phyloP scores from a whole-genome alignment of 1,284 basidiomycete genomes.

The Lentinus polychrous region DNA sequence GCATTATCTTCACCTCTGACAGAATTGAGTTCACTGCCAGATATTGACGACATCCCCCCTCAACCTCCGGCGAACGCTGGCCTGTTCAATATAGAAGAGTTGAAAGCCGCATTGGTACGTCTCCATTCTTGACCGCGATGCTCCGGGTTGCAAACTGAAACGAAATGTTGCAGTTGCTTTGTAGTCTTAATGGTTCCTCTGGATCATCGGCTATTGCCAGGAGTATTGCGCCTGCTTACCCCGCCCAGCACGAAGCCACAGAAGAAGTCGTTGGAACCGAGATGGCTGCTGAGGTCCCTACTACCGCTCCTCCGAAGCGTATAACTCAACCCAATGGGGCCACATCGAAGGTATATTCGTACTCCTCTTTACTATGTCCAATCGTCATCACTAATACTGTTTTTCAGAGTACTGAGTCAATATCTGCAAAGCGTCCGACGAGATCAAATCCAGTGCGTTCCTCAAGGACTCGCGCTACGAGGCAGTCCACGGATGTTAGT shows the following conservation, averaged over 20 bases:
- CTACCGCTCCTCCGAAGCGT: too few relatives aligned
- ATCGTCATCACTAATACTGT: too few relatives aligned
- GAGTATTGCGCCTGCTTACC: neutral
- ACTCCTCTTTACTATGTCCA: too few relatives aligned
- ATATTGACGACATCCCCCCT: conserved; percentile 36
- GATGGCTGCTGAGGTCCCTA: too few relatives aligned
- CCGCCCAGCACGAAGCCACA: neutral
- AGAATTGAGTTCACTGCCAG: conserved; percentile 67
- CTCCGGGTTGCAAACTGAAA: neutral
- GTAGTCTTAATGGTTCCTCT: neutral
- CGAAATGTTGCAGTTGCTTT: neutral
- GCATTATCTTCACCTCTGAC: conserved; percentile 66
- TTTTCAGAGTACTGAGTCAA: neutral
- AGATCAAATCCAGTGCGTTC: neutral
- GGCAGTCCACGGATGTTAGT: too few relatives aligned
- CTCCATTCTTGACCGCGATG: neutral
- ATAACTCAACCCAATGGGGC: too few relatives aligned
- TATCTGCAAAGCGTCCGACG: conserved; percentile 3
- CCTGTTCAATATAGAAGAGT: conserved; percentile 30
- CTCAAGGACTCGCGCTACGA: neutral
- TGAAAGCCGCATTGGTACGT: conserved; percentile 32
- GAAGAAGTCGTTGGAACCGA: neutral
- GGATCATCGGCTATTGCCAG: neutral
- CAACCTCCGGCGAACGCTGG: conserved; percentile 10
- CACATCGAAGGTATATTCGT: too few relatives aligned